phyloP scores from a whole-genome alignment of 139 green algal genomes.

The Tetradesmus lagerheimii region DNA sequence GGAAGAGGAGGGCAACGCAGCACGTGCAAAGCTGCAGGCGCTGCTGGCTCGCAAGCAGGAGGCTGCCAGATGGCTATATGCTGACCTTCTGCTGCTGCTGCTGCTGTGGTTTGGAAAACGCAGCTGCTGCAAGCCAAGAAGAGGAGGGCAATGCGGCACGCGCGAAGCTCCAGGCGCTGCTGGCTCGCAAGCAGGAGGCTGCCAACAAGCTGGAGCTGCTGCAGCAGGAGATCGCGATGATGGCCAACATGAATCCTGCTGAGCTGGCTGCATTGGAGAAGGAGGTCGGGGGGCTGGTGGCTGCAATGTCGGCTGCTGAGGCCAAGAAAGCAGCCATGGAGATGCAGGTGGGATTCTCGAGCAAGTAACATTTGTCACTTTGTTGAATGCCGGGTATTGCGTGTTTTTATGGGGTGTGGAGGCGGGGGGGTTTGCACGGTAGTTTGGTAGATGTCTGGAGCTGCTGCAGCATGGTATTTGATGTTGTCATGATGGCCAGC shows the following conservation, averaged over 20 bases:
- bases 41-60: no score
- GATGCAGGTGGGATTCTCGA: slow-evolving; percentile 26
- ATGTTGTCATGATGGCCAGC: neutral
- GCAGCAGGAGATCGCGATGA: slow-evolving; percentile 60
- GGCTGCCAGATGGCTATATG: no score
- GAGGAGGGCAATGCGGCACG: slow-evolving; percentile 31
- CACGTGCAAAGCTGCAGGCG: no score
- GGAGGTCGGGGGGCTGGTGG: slow-evolving; percentile 59
- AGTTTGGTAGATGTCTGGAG: neutral
- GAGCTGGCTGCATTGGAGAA: slow-evolving; percentile 54
- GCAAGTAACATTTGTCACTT: no score
- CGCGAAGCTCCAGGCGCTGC: slow-evolving; percentile 34
- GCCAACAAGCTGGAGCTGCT: slow-evolving; percentile 60
- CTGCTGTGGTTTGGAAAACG: neutral
- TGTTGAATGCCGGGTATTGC: no score
- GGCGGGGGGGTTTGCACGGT: no score
- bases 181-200: slow-evolving; percentile 50
- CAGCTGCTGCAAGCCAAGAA: slow-evolving; percentile 37
- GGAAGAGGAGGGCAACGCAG: no score
- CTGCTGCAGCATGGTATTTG: neutral
- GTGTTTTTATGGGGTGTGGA: no score
- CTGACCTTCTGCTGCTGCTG: neutral
- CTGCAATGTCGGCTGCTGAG: slow-evolving; percentile 51
- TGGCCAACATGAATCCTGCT: slow-evolving; percentile 50
- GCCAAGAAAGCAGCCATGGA: slow-evolving; percentile 53